Percentiles rank a stretch among this genome's conserved stretches.
These are phyloP conservation scores for Boletus rex-veris DNA, from an alignment of 768 basidiomycete species.

Conservation along the genomic window DNA sequence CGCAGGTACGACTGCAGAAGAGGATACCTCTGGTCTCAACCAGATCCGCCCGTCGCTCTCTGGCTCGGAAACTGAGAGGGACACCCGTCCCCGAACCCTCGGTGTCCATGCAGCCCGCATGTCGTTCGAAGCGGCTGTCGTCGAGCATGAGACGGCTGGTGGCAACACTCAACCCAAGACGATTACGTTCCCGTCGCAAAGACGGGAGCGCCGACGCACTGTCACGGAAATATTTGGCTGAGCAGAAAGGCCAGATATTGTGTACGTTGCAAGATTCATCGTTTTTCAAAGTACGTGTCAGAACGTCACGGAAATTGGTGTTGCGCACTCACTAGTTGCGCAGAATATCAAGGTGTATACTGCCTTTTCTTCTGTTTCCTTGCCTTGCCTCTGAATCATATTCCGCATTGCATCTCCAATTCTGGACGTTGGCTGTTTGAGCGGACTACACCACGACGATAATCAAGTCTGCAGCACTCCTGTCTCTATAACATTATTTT, in stretches of 20 bases:
- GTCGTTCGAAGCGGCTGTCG: slow-evolving; percentile 40
- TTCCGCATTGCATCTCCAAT: slow-evolving; percentile 21
- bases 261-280: slow-evolving; percentile 13
- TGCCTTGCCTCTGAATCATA: slow-evolving; percentile 22
- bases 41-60: slow-evolving; percentile 34
- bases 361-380: slow-evolving; percentile 8
- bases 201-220: slow-evolving; percentile 45
- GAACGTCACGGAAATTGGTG: neutral
- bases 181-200: slow-evolving; percentile 28
- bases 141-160: slow-evolving; percentile 30
- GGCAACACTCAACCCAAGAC: slow-evolving; percentile 37
- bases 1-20: slow-evolving; percentile 26
- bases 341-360: slow-evolving; percentile 21
- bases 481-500: slow-evolving; percentile 32
- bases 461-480: slow-evolving; percentile 15
- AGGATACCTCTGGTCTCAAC: slow-evolving; percentile 21
- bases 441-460: slow-evolving; percentile 11
- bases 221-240: slow-evolving; percentile 47
- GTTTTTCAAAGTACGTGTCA: slow-evolving; percentile 18
- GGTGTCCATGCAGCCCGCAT: slow-evolving; percentile 41
- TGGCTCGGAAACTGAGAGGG: slow-evolving; percentile 51
- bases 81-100: slow-evolving; percentile 38
- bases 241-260: slow-evolving; percentile 5
- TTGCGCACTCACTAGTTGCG: neutral
- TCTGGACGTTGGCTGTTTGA: slow-evolving; percentile 15